phyloP scores from a whole-genome alignment of 169 alveolate genomes.

The Plasmodium coatneyi region DNA sequence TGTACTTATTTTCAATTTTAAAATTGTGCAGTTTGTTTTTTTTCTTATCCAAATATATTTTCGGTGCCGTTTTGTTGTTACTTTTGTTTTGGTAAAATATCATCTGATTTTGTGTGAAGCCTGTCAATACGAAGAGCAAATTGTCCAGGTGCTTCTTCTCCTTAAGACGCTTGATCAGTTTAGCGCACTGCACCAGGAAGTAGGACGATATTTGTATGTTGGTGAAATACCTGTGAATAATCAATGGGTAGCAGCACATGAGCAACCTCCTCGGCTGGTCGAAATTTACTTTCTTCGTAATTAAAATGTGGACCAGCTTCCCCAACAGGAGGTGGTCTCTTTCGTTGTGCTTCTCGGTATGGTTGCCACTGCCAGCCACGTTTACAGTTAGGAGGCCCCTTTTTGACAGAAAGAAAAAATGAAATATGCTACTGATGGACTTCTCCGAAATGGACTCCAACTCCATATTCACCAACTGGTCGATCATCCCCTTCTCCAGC shows the following conservation, averaged over 20 bases:
- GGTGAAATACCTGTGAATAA: constrained; percentile 58
- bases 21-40: constrained; percentile 50
- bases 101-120: constrained; percentile 53
- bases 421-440: constrained; percentile 65
- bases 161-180: constrained; percentile 27
- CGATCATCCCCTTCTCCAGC: constrained; percentile 31
- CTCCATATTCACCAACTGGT: background rate
- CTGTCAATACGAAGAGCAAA: constrained; percentile 54
- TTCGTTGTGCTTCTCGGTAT: background rate
- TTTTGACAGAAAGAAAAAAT: constrained; percentile 44
- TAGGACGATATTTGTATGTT: constrained; percentile 42
- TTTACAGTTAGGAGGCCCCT: background rate
- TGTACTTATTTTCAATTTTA: constrained; percentile 65
- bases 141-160: constrained; percentile 36
- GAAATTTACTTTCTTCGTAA: constrained; percentile 32
- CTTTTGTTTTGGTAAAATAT: constrained; percentile 53
- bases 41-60: constrained; percentile 29
- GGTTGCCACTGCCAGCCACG: background rate
- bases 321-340: constrained; percentile 21
- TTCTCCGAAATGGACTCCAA: constrained; percentile 26
- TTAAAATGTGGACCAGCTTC: constrained; percentile 25
- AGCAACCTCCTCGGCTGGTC: constrained; percentile 39
- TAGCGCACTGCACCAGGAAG: constrained; percentile 54
- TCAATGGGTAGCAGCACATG: constrained; percentile 60
- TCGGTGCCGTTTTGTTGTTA: background rate